These are phyloP conservation scores for Trametes sp. DNA, from an alignment of 1,284 basidiomycete species.

Conservation along the genomic window DNA sequence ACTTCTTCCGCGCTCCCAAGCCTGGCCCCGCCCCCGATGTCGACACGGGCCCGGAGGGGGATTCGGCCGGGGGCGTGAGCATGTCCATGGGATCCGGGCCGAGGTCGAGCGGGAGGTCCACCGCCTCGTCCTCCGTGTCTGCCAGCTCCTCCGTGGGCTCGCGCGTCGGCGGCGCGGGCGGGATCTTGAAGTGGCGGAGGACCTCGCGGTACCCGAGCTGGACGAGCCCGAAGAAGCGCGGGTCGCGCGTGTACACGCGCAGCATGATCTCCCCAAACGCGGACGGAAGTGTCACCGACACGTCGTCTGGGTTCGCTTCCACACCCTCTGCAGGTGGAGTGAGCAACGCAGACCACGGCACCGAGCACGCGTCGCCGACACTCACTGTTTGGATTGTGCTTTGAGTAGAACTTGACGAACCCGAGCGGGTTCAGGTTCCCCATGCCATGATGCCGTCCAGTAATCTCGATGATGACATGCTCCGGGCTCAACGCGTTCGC, in stretches of 20 bases:
- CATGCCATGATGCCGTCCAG: slow-evolving; percentile 78
- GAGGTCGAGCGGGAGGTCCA: slow-evolving; percentile 10
- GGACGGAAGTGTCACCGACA: slow-evolving; percentile 67
- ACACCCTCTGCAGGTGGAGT: slow-evolving; percentile 45
- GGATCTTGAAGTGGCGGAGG: slow-evolving; percentile 41
- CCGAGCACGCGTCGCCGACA: neutral
- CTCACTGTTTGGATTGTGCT: slow-evolving; percentile 65
- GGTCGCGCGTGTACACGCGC: slow-evolving; percentile 72
- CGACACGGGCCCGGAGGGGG: slow-evolving; percentile 39
- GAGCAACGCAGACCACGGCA: neutral
- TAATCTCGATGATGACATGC: slow-evolving; percentile 70
- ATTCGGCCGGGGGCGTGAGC: slow-evolving; percentile 37
- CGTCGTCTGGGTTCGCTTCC: slow-evolving; percentile 59
- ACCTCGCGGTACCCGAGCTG: slow-evolving; percentile 73
- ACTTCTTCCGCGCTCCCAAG: neutral
- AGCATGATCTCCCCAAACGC: slow-evolving; percentile 70
- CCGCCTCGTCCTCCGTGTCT: slow-evolving; percentile 5
- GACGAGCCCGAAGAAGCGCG: slow-evolving; percentile 58
- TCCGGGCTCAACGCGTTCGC: slow-evolving; percentile 48
- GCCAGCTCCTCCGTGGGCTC: neutral
- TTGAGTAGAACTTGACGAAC: slow-evolving; percentile 76
- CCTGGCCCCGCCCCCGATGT: neutral
- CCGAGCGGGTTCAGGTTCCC: slow-evolving; percentile 72
- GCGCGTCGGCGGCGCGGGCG: slow-evolving; percentile 2
- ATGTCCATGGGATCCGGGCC: neutral